A percentile compares a stretch with the other conserved stretches of the same genome.
Evolutionary conservation across 768 basidiomycete species (phyloP).

Genomic region (Sarcomyxa edulis): DNA sequence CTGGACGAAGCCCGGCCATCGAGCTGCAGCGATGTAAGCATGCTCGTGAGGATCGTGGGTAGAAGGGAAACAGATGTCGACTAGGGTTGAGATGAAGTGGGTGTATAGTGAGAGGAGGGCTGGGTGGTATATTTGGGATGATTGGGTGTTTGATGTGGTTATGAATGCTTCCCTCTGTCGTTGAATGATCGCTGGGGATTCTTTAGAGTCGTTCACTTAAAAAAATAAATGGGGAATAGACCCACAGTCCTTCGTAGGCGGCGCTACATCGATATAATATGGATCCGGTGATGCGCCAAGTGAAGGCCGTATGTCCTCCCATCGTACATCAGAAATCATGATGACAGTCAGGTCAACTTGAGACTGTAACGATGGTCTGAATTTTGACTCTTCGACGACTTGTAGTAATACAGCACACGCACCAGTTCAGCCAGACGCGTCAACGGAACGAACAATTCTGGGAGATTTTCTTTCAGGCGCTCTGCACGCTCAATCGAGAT

Average conservation of each 20-base stretch:
- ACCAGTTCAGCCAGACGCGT: constrained; percentile 72
- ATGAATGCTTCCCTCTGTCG: neutral
- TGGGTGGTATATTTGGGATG: constrained; percentile 43
- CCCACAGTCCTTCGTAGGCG: constrained; percentile 54
- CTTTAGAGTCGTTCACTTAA: no score
- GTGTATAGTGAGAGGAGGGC: constrained; percentile 52
- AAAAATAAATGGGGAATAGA: constrained; percentile 2
- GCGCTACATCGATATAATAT: constrained; percentile 53
- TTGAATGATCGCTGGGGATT: constrained; percentile 5
- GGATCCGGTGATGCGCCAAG: constrained; percentile 71
- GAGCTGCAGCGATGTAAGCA: constrained; percentile 68
- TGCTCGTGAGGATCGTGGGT: constrained; percentile 66
- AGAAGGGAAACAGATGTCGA: constrained; percentile 58
- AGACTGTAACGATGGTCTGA: no score
- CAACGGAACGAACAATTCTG: constrained; percentile 66
- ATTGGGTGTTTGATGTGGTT: constrained; percentile 8
- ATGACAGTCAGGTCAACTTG: constrained; percentile 54
- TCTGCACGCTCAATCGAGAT: constrained; percentile 68
- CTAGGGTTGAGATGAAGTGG: constrained; percentile 57
- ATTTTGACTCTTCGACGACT: no score
- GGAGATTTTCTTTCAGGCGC: constrained; percentile 52
- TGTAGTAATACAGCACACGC: neutral
- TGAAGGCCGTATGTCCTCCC: constrained; percentile 70
- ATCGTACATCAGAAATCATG: constrained; percentile 58
- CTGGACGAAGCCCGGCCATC: constrained; percentile 76